Percentiles rank a stretch among this genome's conserved stretches.
Conservation (phyloP, 768 basidiomycete genomes). For the Leccinum obscurum region DNA sequence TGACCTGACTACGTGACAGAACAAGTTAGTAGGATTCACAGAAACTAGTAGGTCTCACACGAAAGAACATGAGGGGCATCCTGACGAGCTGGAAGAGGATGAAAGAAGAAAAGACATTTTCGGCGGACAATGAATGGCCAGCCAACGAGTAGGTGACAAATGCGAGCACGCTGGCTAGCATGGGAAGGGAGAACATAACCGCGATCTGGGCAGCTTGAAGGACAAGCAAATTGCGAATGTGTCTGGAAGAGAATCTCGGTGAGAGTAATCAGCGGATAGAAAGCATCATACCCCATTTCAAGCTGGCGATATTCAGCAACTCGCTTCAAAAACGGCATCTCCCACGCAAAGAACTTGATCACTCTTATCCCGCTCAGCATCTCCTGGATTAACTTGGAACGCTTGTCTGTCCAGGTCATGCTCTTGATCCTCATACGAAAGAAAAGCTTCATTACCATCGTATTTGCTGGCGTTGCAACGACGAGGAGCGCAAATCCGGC, state of each 20-base stretch:
- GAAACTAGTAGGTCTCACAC: no score
- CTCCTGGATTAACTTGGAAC: no score
- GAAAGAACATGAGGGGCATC: no score
- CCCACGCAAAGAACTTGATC: conserved; percentile 93
- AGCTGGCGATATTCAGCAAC: conserved; percentile 67
- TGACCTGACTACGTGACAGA: no score
- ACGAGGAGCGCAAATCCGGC: conserved; percentile 65
- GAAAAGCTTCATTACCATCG: conserved; percentile 67
- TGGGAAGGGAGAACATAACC: conserved; percentile 69
- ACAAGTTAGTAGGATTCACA: no score
- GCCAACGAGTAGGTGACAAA: conserved; percentile 76
- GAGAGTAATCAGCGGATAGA: conserved; percentile 4
- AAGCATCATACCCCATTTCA: conserved; percentile 58
- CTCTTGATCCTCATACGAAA: conserved; percentile 42
- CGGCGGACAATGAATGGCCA: conserved; percentile 68
- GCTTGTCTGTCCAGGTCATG: no score
- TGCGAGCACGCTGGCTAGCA: conserved; percentile 73
- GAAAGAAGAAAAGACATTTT: conserved; percentile 30
- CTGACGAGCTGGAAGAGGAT: no score
- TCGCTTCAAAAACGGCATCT: conserved; percentile 73
- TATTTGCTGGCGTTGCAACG: conserved; percentile 72
- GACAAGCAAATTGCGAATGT: conserved; percentile 65
- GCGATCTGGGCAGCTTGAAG: conserved; percentile 67
- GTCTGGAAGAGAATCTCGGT: conserved; percentile 35
- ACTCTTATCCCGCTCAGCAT: conserved; percentile 44